These are phyloP conservation scores for Amanita muscaria DNA, from an alignment of 768 basidiomycete genomes.

Conservation along the genomic window DNA sequence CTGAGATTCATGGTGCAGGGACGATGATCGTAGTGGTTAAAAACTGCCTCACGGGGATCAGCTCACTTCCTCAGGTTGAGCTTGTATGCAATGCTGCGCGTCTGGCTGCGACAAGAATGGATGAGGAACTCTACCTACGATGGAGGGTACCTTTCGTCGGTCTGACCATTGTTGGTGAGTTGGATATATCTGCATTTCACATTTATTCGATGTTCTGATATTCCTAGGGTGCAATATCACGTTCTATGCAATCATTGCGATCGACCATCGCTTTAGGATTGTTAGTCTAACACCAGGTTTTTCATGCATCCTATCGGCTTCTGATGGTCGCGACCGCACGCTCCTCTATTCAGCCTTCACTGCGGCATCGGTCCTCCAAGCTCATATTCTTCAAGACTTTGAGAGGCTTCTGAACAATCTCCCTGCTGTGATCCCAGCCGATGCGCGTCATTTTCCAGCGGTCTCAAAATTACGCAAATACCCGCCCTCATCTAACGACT, in stretches of 20 bases:
- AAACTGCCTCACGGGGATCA: conserved; percentile 1
- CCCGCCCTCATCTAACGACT: neutral
- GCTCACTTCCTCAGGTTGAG: conserved; percentile 7
- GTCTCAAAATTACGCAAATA: conserved; percentile 8
- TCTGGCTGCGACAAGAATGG: neutral
- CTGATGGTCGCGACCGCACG: conserved; percentile 11
- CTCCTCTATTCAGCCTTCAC: conserved; percentile 14
- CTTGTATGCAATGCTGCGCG: conserved; percentile 4
- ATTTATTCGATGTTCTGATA: conserved; percentile 3
- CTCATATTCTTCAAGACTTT: conserved; percentile 9
- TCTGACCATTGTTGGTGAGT: conserved; percentile 12
- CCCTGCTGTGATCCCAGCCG: neutral
- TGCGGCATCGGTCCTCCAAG: conserved; percentile 14
- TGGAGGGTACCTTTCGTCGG: conserved; percentile 14
- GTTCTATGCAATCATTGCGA: conserved; percentile 14
- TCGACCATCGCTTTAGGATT: conserved; percentile 14
- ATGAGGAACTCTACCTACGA: conserved; percentile 3
- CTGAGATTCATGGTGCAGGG: conserved; percentile 3
- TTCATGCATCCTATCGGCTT: conserved; percentile 15
- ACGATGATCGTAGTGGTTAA: conserved; percentile 7
- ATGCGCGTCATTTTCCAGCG: neutral
- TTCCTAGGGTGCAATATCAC: conserved; percentile 9
- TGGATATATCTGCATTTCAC: neutral
- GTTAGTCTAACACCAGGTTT: conserved; percentile 15
- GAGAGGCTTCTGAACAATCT: neutral